These are phyloP conservation scores for Cercospora sp. DNA, from an alignment of 2,329 filamentous ascomycete genomes.

Conservation along the genomic window DNA sequence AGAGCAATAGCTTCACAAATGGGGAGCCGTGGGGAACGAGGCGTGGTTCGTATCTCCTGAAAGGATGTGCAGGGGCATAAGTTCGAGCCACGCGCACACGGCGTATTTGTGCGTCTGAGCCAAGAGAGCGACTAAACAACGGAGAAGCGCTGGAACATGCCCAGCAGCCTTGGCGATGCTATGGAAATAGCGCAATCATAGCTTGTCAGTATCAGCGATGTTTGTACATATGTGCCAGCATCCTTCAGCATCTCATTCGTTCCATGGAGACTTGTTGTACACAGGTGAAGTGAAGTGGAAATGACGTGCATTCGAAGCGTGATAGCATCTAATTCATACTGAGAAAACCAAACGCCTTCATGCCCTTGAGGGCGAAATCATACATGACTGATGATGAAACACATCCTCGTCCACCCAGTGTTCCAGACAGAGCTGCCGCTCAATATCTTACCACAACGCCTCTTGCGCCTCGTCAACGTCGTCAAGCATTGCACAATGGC, in stretches of 20 bases:
- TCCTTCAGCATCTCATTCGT: background rate
- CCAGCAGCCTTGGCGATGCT: background rate
- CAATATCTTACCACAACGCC: slow-evolving; percentile 18
- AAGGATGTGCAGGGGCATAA: background rate
- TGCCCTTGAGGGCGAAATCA: slow-evolving; percentile 4
- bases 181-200: background rate
- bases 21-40: background rate
- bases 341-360: background rate
- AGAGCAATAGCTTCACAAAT: background rate
- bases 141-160: background rate
- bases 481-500: slow-evolving; percentile 8
- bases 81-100: background rate
- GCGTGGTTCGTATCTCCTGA: background rate
- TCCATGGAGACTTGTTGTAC: background rate
- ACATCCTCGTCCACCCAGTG: slow-evolving; percentile 2
- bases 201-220: background rate
- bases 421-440: slow-evolving; percentile 15
- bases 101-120: background rate
- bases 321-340: background rate
- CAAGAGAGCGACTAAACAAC: background rate
- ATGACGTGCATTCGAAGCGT: background rate
- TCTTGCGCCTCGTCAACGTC: slow-evolving; percentile 15
- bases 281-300: background rate
- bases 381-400: slow-evolving; percentile 6
- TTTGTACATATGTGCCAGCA: background rate